Evolutionary conservation across 495 filamentous ascomycete genomes (phyloP), one percentile per base, ranked within the genome.

Genomic region (Aspergillus indologenus): DNA sequence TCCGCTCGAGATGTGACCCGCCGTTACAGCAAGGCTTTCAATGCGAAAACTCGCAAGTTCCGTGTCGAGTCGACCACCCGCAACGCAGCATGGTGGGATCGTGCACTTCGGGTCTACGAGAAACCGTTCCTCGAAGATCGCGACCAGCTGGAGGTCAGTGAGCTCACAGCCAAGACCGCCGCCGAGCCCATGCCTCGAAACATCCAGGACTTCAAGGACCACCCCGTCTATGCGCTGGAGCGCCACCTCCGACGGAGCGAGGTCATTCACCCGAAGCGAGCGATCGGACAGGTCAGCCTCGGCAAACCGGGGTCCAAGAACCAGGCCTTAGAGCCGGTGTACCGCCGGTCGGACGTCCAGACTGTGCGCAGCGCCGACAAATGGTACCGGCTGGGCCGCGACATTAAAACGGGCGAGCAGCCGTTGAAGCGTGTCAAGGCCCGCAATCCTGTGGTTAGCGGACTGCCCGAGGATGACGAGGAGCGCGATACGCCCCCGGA

Each of bases 131-230:
- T 73, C 3, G 66, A 82, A 45, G 87, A 92, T 62, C 78, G 90
- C 2, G 91, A 96, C 63, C 86, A 90, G 70, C 81, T 94, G 22
- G 94, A 98, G 67, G 79, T 87, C 26, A 85, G 79, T 11, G 92
- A 96, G 63, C 73, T 98, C 4, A 79, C 83, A 0, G 79, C 81
- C 7, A 83, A 81, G 58, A 87, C 90, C 57, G 84, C 85, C 0
- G 76, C 79, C 12, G 94, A 99, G 66, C 88, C 89, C 5, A 92
- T 99, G 86, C 94, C 94, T 5, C 83, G 85, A 46, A 96, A 92
- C 62, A 83, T 97, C 18, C 83, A 86, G 46, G 93, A 98, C 65
- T 95, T 97, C 73, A 96, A 96, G 68, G 86, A 89, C 63, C 94
- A 99, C 71, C 95, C 95, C 0, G 73, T 90, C 47, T 97, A 92